Conservation (phyloP, 1,284 basidiomycete genomes). For the Ganoderma leucocontextum region DNA sequence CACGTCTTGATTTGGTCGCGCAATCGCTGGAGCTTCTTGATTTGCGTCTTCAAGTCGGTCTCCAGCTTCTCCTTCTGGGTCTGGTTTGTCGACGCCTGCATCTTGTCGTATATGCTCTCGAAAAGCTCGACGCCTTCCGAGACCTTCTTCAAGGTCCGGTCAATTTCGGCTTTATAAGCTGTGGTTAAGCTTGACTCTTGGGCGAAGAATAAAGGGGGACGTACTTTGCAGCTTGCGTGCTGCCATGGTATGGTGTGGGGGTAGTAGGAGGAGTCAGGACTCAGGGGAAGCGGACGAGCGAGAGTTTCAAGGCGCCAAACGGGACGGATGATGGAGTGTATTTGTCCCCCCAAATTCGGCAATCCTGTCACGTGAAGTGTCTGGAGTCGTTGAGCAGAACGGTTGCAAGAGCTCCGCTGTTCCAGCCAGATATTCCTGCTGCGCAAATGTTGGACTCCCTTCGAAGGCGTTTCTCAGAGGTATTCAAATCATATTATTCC, state of each 20-base stretch:
- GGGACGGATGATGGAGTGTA: slow-evolving; percentile 29
- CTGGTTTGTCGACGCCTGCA: slow-evolving; percentile 91
- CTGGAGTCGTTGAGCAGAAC: background rate
- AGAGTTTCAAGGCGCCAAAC: slow-evolving; percentile 30
- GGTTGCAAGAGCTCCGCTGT: background rate
- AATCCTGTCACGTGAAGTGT: slow-evolving; percentile 19
- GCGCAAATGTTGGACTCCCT: background rate
- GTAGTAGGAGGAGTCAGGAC: slow-evolving; percentile 28
- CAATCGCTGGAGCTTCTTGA: slow-evolving; percentile 98
- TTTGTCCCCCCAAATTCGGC: slow-evolving; percentile 32
- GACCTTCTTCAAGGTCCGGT: slow-evolving; percentile 96
- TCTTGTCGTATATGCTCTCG: slow-evolving; percentile 96
- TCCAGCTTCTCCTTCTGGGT: slow-evolving; percentile 98
- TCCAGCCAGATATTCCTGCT: background rate
- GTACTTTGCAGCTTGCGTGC: slow-evolving; percentile 84
- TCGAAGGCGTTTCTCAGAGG: background rate
- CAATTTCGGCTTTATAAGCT: slow-evolving; percentile 83
- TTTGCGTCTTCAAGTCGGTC: slow-evolving; percentile 95
- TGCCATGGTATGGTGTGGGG: slow-evolving; percentile 64
- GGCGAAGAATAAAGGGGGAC: slow-evolving; percentile 33
- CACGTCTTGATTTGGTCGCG: slow-evolving; percentile 99
- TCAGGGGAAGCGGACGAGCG: slow-evolving; percentile 34
- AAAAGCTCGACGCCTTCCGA: slow-evolving; percentile 94
- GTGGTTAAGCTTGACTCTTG: slow-evolving; percentile 12
- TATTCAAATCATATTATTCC: background rate